Conservation (phyloP, 495 filamentous ascomycete species). For the Penicillium goetzii region DNA sequence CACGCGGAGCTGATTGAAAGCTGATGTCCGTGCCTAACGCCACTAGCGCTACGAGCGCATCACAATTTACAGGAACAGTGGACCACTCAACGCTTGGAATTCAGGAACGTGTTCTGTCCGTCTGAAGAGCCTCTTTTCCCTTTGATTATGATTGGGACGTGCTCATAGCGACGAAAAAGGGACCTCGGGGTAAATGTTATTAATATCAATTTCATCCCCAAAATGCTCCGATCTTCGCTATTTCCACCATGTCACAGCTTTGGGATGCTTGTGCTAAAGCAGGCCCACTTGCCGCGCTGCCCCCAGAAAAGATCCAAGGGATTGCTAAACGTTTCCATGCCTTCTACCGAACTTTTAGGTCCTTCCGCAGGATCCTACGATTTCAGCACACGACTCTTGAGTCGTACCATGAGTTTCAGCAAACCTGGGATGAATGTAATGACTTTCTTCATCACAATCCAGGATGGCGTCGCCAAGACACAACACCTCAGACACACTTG, state of each 20-base stretch:
- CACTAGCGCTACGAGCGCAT: slow-evolving; percentile 11
- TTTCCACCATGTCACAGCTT: slow-evolving; percentile 11
- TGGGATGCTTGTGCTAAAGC: slow-evolving; percentile 5
- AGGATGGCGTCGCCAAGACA: not conserved
- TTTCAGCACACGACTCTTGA: slow-evolving; percentile 12
- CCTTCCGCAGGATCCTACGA: slow-evolving; percentile 8
- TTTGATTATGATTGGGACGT: slow-evolving; percentile 7
- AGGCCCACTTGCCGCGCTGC: slow-evolving; percentile 12
- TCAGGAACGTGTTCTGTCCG: slow-evolving; percentile 10
- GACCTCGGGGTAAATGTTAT: not conserved
- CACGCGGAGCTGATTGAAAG: slow-evolving; percentile 8
- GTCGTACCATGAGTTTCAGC: slow-evolving; percentile 9
- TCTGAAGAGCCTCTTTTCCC: slow-evolving; percentile 1
- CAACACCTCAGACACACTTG: not conserved
- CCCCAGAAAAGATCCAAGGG: slow-evolving; percentile 2
- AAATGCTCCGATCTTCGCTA: slow-evolving; percentile 8
- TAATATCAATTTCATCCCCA: slow-evolving; percentile 6
- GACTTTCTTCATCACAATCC: slow-evolving; percentile 10
- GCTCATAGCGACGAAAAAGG: not conserved
- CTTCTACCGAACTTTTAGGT: slow-evolving; percentile 9
- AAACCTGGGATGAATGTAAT: slow-evolving; percentile 12
- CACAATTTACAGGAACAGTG: not conserved
- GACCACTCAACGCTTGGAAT: slow-evolving; percentile 1
- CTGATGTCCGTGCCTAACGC: slow-evolving; percentile 9
- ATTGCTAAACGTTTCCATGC: not conserved